Base-by-base conservation (phyloP, 768 basidiomycete species). In the Fomitopsis serialis region DNA sequence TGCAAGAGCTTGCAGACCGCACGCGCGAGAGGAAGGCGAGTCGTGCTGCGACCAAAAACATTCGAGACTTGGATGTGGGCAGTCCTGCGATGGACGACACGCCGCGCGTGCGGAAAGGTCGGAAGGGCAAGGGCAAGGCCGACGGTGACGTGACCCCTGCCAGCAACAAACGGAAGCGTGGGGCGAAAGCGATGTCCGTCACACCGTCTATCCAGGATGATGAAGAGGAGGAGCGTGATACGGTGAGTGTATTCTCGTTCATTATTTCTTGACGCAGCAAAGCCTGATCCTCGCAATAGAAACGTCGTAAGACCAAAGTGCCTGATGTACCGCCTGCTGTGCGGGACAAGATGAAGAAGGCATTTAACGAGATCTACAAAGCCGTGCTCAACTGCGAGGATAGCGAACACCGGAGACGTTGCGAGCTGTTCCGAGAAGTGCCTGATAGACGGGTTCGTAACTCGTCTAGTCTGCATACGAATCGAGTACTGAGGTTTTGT, bases 351-450 rank as follows among this genome's bases (percentile, higher is more conserved):
- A 85, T 92, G 88, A 92, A 91, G 74, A 89, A 88, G 64, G 82
- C 81, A 3, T 91, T 92, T 66, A 78, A 77, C 48, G 89, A 88
- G 60, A 85, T 85, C 61, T 78, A 85, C 68, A 81, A 81, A 58
- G 85, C 89, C 24, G 87, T 93, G 25, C 69, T 84, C 42, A 79
- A 76, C 56, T 84, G 85, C 58, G 82, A 87, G 66, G 86, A 89
- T 58, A 76, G 80, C 8, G 80, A 77, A 42, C 87, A 89, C 44
- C 82, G 92, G 49, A 85, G 84, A 68, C 85, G 90, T 17, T 90
- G 89, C 61, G 89, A 92, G 55, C 78, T 95, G 42, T 96, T 96
- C 80, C 80, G 82, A 53, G 90, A 92, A 56, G 76, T 89, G n/a
- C 92, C 92, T 4, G 85, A 88, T 64, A 84, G 75, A 69, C 78